Evolutionary conservation across 148 eudicot genomes (phyloP).

Genomic region (Camellia sinensis): DNA sequence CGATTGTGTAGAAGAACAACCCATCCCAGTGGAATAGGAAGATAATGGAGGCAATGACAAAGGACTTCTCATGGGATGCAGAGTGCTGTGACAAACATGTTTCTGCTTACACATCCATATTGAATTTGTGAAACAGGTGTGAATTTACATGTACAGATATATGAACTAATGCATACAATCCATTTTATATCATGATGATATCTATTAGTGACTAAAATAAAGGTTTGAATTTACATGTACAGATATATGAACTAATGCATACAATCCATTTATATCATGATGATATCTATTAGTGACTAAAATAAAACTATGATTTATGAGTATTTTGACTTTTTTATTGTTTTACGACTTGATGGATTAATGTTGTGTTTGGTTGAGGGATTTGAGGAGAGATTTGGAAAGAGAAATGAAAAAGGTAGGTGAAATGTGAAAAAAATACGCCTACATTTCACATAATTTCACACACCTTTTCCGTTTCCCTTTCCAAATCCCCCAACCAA

Average conservation of each 20-base stretch:
- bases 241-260: too few relatives aligned
- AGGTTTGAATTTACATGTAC: too few relatives aligned
- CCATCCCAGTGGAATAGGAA: conserved; percentile 48
- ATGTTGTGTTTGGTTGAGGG: too few relatives aligned
- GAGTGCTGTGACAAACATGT: conserved; percentile 54
- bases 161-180: neutral
- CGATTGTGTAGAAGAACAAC: conserved; percentile 37
- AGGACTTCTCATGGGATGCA: conserved; percentile 66
- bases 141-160: neutral
- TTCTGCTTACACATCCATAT: conserved; percentile 42
- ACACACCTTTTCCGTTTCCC: too few relatives aligned
- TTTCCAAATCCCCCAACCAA: too few relatives aligned
- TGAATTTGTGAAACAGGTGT: conserved; percentile 23
- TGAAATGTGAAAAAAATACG: too few relatives aligned
- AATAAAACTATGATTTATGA: neutral
- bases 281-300: too few relatives aligned
- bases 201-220: neutral
- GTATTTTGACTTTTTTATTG: neutral
- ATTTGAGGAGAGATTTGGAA: too few relatives aligned
- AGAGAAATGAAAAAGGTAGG: too few relatives aligned
- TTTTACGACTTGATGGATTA: neutral
- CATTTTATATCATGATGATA: neutral
- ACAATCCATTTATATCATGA: too few relatives aligned
- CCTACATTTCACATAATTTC: too few relatives aligned
- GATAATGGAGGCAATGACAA: conserved; percentile 49